Evolutionary conservation across 805 yeast genomes (phyloP), one percentile per base, ranked within the genome.

Genomic region (Lachancea nothofagi): DNA sequence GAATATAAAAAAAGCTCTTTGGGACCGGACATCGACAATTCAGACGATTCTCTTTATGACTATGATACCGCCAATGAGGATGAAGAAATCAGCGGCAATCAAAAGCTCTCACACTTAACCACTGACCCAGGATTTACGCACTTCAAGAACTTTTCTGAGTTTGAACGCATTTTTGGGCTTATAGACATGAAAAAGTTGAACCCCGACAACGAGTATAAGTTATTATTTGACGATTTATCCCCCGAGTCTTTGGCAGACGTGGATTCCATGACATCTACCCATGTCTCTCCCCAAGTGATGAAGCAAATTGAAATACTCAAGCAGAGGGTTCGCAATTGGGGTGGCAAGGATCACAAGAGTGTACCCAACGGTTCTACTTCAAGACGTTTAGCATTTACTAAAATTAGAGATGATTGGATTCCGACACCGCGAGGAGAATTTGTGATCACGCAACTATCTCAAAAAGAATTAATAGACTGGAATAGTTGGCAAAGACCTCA

Each of bases 381-480:
- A 0, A 70, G 87, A 46, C 82, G 83, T 49, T 62, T 86, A 34
- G 66, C 74, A 9, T 65, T 87, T 44, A 78, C 94, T 0, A 79
- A 80, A 51, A 77, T 86, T 32, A 74, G 83, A 54, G 88, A 83
- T 44, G 89, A 83, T 54, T 85, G 89, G 85, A 54, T 83, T 6
- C 95, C 95, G 1, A 76, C 85, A 0, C 62, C 72, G 20, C 69
- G 71, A 41, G 80, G 78, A 44, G 81, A 82, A 10, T 51, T 84
- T 28, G 51, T 60, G 1, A 77, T 83, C 85, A 78, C 75, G 10
- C 78, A 77, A 49, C 45, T 81, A 8, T 57, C 54, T 0, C 42
- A 44, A 1, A 61, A 57, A 1, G 75, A 75, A 10, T 46, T 74
- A 2, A 49, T 69, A 4, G 46, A 44, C 57, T 62, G 59, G 66